These are phyloP conservation scores for Pyrrhoderma noxium DNA, from an alignment of 1,284 basidiomycete species.

Conservation along the genomic window DNA sequence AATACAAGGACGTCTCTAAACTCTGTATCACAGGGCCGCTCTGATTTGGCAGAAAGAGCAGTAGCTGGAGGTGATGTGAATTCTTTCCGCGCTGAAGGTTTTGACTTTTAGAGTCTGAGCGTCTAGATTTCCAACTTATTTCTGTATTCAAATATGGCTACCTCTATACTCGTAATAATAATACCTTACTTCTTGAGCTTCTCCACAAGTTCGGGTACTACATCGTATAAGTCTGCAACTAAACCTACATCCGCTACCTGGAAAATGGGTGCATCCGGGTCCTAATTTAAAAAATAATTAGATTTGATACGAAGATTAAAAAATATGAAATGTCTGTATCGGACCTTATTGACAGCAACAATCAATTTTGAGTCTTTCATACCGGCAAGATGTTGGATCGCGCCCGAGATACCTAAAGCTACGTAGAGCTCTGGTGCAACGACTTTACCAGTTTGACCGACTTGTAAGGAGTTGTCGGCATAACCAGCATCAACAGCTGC, in stretches of 20 bases:
- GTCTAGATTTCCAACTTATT: not conserved
- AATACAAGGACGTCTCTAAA: not conserved
- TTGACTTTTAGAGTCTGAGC: slow-evolving; percentile 58
- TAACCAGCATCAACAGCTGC: slow-evolving; percentile 99
- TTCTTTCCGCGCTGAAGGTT: slow-evolving; percentile 71
- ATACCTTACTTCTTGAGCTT: slow-evolving; percentile 59
- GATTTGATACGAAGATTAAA: slow-evolving; percentile 5
- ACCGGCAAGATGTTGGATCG: slow-evolving; percentile 97
- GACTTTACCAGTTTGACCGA: slow-evolving; percentile 98
- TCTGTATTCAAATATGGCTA: not conserved
- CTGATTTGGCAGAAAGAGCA: slow-evolving; percentile 42
- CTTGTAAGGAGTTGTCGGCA: slow-evolving; percentile 96
- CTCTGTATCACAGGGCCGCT: slow-evolving; percentile 31
- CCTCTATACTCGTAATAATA: not conserved
- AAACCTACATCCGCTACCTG: slow-evolving; percentile 96
- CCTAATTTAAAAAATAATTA: slow-evolving; percentile 39
- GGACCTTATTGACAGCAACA: slow-evolving; percentile 94
- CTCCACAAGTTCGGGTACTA: slow-evolving; percentile 80
- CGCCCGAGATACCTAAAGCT: slow-evolving; percentile 95
- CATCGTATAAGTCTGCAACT: slow-evolving; percentile 87
- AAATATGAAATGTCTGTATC: slow-evolving; percentile 14
- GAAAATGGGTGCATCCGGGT: slow-evolving; percentile 98
- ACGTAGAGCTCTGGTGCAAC: slow-evolving; percentile 94
- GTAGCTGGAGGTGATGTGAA: slow-evolving; percentile 43
- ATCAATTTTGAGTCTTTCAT: slow-evolving; percentile 99